Percentiles rank a stretch among this genome's conserved stretches.
Evolutionary conservation across 2,329 filamentous ascomycete species (phyloP).

Genomic region (Epichloe bromicola): DNA sequence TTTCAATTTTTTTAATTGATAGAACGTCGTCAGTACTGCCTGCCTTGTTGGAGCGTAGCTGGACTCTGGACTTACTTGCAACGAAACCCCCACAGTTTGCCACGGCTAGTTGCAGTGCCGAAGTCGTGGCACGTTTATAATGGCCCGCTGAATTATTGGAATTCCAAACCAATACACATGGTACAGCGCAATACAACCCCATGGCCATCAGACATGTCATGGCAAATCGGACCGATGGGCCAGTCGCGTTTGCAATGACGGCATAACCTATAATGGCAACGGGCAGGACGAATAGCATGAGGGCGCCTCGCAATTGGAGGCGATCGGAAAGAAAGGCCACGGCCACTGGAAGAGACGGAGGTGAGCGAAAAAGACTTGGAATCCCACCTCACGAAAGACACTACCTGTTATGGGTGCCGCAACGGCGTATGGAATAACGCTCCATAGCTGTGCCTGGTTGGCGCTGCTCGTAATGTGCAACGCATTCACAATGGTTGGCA

Average conservation of each 20-base stretch:
- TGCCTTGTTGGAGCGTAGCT: neutral
- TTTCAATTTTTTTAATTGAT: too few relatives aligned
- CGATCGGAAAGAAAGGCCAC: too few relatives aligned
- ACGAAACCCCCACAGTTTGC: conserved; percentile 58
- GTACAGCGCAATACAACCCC: conserved; percentile 50
- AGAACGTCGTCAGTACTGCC: too few relatives aligned
- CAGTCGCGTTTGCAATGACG: conserved; percentile 42
- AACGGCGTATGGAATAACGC: conserved; percentile 50
- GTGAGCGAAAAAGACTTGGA: too few relatives aligned
- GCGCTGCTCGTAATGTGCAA: conserved; percentile 38
- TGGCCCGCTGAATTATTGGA: conserved; percentile 56
- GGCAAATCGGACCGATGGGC: conserved; percentile 42
- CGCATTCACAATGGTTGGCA: conserved; percentile 52
- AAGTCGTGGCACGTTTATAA: conserved; percentile 57
- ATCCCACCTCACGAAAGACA: too few relatives aligned
- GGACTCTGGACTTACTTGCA: conserved; percentile 29
- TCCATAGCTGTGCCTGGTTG: conserved; percentile 48
- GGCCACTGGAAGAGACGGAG: too few relatives aligned
- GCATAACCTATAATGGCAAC: conserved; percentile 24
- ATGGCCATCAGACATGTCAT: conserved; percentile 58
- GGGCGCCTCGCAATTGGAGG: too few relatives aligned
- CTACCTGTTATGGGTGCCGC: conserved; percentile 40
- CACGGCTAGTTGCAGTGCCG: conserved; percentile 50
- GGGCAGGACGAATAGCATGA: too few relatives aligned
- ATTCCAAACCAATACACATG: conserved; percentile 51